Conservation (phyloP, 108 stramenopile genomes). For the Nitzschia putrida region DNA sequence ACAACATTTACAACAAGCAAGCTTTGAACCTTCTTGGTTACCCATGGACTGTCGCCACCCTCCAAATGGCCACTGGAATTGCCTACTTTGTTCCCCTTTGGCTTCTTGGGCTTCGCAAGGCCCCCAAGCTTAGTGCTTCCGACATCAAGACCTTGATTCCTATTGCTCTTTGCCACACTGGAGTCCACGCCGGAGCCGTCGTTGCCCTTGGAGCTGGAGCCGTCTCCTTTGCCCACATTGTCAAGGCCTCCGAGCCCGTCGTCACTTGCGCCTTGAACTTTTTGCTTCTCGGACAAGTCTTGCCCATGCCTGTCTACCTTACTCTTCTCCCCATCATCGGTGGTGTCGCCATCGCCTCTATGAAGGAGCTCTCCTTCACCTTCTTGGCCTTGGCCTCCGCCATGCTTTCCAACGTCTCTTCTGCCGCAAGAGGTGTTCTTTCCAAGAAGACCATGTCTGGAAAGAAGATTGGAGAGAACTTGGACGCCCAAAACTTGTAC, state of each 20-base stretch:
- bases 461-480: constrained; percentile 95
- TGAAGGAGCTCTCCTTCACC: constrained; percentile 98
- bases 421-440: constrained; percentile 93
- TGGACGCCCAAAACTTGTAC: constrained; percentile 96
- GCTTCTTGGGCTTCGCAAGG: constrained; percentile 83
- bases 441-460: constrained; percentile 94
- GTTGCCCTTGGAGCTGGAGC: constrained; percentile 96
- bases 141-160: constrained; percentile 92
- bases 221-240: constrained; percentile 99
- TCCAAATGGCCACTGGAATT: constrained; percentile 94
- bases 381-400: constrained; percentile 92
- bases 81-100: constrained; percentile 90
- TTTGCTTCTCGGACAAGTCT: constrained; percentile 83
- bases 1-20: constrained; percentile 99
- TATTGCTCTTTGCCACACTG: constrained; percentile 95
- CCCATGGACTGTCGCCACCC: constrained; percentile 94
- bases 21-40: constrained; percentile 88
- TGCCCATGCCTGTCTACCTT: constrained; percentile 84
- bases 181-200: constrained; percentile 95
- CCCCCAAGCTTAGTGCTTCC: constrained; percentile 81
- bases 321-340: constrained; percentile 96
- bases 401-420: constrained; percentile 97
- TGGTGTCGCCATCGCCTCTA: constrained; percentile 95
- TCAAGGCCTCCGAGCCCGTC: constrained; percentile 98
- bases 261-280: constrained; percentile 93